Conservation (phyloP, 306 rosid species). For the Dicorynia guianensis region DNA sequence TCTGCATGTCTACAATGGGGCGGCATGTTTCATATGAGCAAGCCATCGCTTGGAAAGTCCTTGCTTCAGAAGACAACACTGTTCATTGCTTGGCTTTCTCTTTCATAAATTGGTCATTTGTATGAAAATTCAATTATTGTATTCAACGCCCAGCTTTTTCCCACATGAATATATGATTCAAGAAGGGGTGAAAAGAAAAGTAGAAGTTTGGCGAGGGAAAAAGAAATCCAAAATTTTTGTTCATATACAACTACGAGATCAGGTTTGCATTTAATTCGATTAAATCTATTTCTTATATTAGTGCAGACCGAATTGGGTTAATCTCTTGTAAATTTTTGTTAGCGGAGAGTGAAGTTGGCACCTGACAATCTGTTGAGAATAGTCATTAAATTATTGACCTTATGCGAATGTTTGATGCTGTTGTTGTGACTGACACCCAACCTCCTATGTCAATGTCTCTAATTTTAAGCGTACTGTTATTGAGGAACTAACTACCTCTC, state of each 20-base stretch:
- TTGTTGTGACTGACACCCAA: no score
- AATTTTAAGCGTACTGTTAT: no score
- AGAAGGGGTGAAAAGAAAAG: slow-evolving; percentile 29
- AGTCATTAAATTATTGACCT: no score
- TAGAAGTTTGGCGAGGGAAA: slow-evolving; percentile 28
- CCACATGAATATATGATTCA: slow-evolving; percentile 37
- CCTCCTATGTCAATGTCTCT: no score
- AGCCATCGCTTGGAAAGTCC: slow-evolving; percentile 95
- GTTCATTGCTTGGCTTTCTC: slow-evolving; percentile 94
- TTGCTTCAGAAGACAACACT: slow-evolving; percentile 66
- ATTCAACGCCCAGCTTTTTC: slow-evolving; percentile 20
- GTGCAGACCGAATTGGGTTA: slow-evolving; percentile 39
- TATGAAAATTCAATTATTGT: slow-evolving; percentile 57
- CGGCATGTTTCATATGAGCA: slow-evolving; percentile 86
- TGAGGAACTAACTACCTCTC: no score
- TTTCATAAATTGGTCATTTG: slow-evolving; percentile 96
- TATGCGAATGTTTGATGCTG: no score
- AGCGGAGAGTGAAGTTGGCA: slow-evolving; percentile 46
- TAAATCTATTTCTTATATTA: slow-evolving; percentile 60
- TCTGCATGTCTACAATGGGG: slow-evolving; percentile 96
- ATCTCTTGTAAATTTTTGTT: slow-evolving; percentile 38
- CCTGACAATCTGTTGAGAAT: neutral
- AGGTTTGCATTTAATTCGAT: slow-evolving; percentile 60
- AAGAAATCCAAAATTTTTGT: slow-evolving; percentile 53
- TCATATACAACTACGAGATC: slow-evolving; percentile 39